Conservation (phyloP, 495 filamentous ascomycete species). For the Penicillium angulare region DNA sequence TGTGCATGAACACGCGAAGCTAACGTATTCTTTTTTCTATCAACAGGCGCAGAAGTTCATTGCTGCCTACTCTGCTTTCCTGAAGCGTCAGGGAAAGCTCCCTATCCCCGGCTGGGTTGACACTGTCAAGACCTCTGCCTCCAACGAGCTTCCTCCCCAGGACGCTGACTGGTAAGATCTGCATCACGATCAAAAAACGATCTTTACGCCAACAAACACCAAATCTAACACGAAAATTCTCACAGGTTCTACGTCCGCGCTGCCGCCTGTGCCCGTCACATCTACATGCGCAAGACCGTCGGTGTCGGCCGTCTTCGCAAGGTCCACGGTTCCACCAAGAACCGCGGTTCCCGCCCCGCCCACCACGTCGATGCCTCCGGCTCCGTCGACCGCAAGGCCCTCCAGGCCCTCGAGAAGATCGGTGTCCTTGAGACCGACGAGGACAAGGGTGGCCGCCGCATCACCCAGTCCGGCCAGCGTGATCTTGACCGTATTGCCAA, state of each 20-base stretch:
- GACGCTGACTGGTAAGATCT: constrained; percentile 78
- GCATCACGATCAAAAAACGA: background rate
- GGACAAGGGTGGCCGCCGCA: constrained; percentile 95
- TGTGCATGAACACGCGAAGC: constrained; percentile 16
- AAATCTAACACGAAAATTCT: constrained; percentile 13
- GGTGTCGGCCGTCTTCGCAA: constrained; percentile 91
- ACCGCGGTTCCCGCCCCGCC: constrained; percentile 86
- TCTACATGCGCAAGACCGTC: constrained; percentile 99
- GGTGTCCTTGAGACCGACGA: constrained; percentile 94
- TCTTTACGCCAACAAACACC: background rate
- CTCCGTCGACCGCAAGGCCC: constrained; percentile 90
- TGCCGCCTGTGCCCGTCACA: constrained; percentile 91
- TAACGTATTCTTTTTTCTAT: constrained; percentile 20
- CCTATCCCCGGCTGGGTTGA: constrained; percentile 98
- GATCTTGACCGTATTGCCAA: constrained; percentile 89
- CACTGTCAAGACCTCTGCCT: constrained; percentile 94
- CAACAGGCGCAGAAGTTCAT: constrained; percentile 91
- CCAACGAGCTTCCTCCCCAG: constrained; percentile 96
- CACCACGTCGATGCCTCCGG: constrained; percentile 96
- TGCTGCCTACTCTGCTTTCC: constrained; percentile 87
- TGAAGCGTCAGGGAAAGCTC: constrained; percentile 99
- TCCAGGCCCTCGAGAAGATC: constrained; percentile 98
- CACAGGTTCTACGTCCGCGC: constrained; percentile 92
- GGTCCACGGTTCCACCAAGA: constrained; percentile 93
- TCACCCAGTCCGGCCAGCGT: constrained; percentile 94